A percentile compares a stretch with the other conserved stretches of the same genome.
Evolutionary conservation across 2,329 filamentous ascomycete genomes (phyloP).

Genomic region (Cercospora nicotianae): DNA sequence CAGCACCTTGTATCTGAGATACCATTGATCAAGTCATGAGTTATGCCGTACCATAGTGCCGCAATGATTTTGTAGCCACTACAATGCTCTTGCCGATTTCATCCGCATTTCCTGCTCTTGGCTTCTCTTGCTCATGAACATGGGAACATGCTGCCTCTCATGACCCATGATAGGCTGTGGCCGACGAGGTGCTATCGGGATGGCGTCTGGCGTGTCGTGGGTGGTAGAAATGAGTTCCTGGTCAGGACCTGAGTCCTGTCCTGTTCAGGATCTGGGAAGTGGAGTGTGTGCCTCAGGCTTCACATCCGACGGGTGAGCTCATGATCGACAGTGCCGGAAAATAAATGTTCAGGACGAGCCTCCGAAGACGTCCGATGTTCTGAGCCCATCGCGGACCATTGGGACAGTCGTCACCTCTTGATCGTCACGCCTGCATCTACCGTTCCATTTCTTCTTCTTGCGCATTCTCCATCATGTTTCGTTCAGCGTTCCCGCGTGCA

Average conservation of each 20-base stretch:
- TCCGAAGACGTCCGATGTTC: constrained; percentile 7
- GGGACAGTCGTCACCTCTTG: not conserved
- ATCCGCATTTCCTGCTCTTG: not conserved
- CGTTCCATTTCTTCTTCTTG: not conserved
- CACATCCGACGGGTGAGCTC: not conserved
- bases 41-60: not conserved
- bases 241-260: not conserved
- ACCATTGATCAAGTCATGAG: not conserved
- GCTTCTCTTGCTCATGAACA: too few relatives aligned
- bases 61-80: not conserved
- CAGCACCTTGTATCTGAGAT: not conserved
- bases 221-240: not conserved
- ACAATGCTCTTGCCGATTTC: constrained; percentile 1
- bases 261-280: too few relatives aligned
- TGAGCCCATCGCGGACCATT: not conserved
- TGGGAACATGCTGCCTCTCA: not conserved
- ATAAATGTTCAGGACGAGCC: constrained; percentile 1
- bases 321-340: constrained; percentile 3
- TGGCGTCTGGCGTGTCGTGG: not conserved
- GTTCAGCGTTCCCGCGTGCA: constrained; percentile 22
- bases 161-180: not conserved
- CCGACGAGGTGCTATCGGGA: not conserved
- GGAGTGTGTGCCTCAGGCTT: not conserved
- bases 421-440: constrained; percentile 1
- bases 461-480: constrained; percentile 20